Conservation (phyloP, 352 stramenopile genomes). For the Pseudoperonospora humuli region DNA sequence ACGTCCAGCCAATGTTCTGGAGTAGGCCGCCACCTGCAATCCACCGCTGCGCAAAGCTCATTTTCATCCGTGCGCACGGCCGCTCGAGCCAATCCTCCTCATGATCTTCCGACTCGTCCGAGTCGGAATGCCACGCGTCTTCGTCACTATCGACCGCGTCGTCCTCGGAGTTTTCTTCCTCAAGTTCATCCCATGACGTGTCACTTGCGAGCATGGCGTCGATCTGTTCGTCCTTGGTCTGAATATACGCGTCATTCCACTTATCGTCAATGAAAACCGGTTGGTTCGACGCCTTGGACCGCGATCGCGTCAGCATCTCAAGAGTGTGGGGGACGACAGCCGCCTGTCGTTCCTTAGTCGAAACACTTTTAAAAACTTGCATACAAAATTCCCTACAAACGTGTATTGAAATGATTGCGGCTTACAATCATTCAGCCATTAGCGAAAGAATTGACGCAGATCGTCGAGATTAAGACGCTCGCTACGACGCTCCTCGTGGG, state of each 20-base stretch:
- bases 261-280: conserved; percentile 76
- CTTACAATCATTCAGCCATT: too few relatives aligned
- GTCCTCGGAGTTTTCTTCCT: conserved; percentile 24
- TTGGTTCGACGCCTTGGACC: conserved; percentile 50
- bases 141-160: conserved; percentile 15
- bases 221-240: conserved; percentile 79
- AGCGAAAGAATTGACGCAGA: conserved; percentile 58
- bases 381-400: too few relatives aligned
- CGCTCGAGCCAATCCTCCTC: conserved; percentile 12
- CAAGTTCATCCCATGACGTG: conserved; percentile 46
- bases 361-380: too few relatives aligned
- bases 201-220: conserved; percentile 52
- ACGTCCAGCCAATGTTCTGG: conserved; percentile 57
- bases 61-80: not conserved
- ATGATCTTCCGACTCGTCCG: conserved; percentile 28
- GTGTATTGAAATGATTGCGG: too few relatives aligned
- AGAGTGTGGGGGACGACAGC: too few relatives aligned
- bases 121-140: conserved; percentile 32
- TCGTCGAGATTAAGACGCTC: conserved; percentile 63
- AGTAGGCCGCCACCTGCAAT: conserved; percentile 25
- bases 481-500: conserved; percentile 25
- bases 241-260: conserved; percentile 80
- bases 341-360: too few relatives aligned
- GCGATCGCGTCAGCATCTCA: conserved; percentile 67
- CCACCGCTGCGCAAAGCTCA: conserved; percentile 20